Base-by-base conservation (phyloP, 2,329 filamentous ascomycete species). In the Madurella fahalii region DNA sequence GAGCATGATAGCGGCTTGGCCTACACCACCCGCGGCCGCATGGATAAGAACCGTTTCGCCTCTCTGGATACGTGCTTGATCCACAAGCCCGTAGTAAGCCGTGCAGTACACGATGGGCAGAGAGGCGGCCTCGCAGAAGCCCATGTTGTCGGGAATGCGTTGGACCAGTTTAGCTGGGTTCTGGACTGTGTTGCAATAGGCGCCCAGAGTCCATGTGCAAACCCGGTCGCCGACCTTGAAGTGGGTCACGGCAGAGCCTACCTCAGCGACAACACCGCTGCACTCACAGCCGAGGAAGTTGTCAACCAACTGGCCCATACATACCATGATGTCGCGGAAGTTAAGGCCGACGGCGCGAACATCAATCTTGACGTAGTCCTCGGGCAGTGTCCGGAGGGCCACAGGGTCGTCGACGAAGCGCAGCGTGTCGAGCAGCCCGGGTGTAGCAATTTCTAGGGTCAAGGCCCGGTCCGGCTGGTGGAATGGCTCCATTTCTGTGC, bases 251-350 rank as follows among this genome's bases (percentile, higher is more conserved):
- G 44, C 57, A 2, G 50, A 9, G 15, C 65, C 66, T 7, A 64
- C 56, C 9, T 49, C 41, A 1, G 40, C 54, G 0, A 69, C 61
- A 9, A 64, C n/a, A 7, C 53, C 56, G 42, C 25, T 63, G 58
- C 45, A 64, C 56, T 62, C 58, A 47, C 61, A 59, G 16, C 67
- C 66, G 18, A 57, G 12, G 11, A 25, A 25, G 15, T n/a, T 20
- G 2, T n/a, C n/a, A 11, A 61, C 58, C 7, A 69, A 52, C 31
- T 67, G 62, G 11, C 69, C 67, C 32, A 68, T 61, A 4, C 72
- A 69, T 15, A 68, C 63, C 8, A 76, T 61, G 11, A 76, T 63
- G 55, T 78, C 76, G 41, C 65, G 59, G 50, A 70, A 73, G 53
- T 73, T 74, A 4, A 76, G 18, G 4, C 71, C 72, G 9, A 59